Percentiles rank a stretch among this genome's conserved stretches.
These are phyloP conservation scores for Panicum virgatum DNA, from an alignment of 202 grass and related monocot species.

Conservation along the genomic window DNA sequence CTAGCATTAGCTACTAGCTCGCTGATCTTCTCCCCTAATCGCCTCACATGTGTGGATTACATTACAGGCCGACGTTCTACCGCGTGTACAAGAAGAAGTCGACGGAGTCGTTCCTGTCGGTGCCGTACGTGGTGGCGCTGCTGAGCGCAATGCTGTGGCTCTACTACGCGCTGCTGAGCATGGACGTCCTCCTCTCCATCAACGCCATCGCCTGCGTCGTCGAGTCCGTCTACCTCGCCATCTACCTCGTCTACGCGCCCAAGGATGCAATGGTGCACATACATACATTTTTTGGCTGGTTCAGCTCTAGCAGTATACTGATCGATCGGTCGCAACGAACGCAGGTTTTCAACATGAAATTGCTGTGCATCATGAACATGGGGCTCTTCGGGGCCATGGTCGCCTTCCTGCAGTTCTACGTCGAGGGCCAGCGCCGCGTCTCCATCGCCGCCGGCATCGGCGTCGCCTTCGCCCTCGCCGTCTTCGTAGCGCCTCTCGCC, in stretches of 20 bases:
- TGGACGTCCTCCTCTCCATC: constrained; percentile 76
- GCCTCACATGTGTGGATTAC: background rate
- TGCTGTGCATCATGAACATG: constrained; percentile 54
- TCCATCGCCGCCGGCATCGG: constrained; percentile 54
- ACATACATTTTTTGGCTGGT: too few relatives aligned
- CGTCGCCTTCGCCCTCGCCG: constrained; percentile 60
- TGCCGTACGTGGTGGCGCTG: constrained; percentile 75
- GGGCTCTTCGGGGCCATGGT: constrained; percentile 56
- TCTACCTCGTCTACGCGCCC: constrained; percentile 71
- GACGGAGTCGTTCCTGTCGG: constrained; percentile 76
- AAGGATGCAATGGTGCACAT: constrained; percentile 44
- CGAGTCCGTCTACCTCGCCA: constrained; percentile 65
- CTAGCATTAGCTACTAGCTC: background rate
- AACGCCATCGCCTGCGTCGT: constrained; percentile 52
- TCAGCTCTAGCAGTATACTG: too few relatives aligned
- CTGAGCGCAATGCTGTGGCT: constrained; percentile 95
- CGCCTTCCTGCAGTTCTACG: constrained; percentile 38
- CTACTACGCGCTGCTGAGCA: constrained; percentile 70
- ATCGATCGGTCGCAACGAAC: background rate
- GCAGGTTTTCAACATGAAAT: constrained; percentile 57
- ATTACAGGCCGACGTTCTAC: constrained; percentile 84
- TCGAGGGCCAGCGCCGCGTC: constrained; percentile 43
- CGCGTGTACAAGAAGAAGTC: constrained; percentile 87
- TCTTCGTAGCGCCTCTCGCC: constrained; percentile 78
- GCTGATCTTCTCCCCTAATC: background rate